Percentiles rank a stretch among this genome's conserved stretches.
Conservation (phyloP, 306 rosid species). For the Morella rubra region DNA sequence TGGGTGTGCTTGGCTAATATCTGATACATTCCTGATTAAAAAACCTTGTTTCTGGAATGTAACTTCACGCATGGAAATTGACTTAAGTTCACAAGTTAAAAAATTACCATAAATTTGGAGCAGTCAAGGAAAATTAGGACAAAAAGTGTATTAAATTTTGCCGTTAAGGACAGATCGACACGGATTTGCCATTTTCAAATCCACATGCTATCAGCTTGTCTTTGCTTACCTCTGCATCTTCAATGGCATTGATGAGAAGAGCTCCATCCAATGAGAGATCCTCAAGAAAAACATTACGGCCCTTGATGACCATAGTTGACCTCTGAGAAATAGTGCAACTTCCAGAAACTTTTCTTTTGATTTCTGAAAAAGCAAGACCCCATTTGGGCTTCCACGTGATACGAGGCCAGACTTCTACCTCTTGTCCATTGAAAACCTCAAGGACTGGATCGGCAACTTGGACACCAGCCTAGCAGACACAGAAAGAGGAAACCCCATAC, state of each 20-base stretch:
- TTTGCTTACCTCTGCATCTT: conserved; percentile 66
- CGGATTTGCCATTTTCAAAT: neutral
- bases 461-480: conserved; percentile 68
- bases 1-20: neutral
- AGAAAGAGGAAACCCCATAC: conserved; percentile 1
- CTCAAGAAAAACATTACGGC: conserved; percentile 53
- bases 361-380: conserved; percentile 64
- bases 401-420: conserved; percentile 90
- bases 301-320: conserved; percentile 79
- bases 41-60: neutral
- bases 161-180: no score
- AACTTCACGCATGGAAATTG: neutral
- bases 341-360: conserved; percentile 72
- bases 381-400: conserved; percentile 93
- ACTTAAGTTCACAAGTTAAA: neutral
- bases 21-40: neutral
- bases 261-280: conserved; percentile 84
- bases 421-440: conserved; percentile 76
- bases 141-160: neutral
- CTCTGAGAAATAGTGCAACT: conserved; percentile 68
- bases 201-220: conserved; percentile 4
- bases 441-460: conserved; percentile 71
- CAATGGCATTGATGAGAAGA: conserved; percentile 59
- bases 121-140: neutral
- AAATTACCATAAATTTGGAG: neutral